Percentiles rank a stretch among this genome's conserved stretches.
Conservation (phyloP, 2,329 filamentous ascomycete genomes). For the Cercospora sp. region DNA sequence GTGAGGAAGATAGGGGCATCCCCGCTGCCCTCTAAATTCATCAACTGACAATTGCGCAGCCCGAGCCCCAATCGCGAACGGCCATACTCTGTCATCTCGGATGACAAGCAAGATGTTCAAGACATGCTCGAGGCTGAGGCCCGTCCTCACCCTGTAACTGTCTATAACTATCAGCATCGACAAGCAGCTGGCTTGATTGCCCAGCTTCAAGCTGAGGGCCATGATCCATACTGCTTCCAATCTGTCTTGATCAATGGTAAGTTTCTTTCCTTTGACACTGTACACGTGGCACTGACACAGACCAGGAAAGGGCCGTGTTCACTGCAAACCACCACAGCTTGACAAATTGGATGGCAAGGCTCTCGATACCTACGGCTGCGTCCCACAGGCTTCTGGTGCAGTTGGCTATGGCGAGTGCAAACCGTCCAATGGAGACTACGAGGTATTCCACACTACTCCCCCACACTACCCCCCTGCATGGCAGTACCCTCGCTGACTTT, state of each 20-base stretch:
- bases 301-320: conserved; percentile 22
- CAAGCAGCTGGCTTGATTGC: conserved; percentile 24
- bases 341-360: conserved; percentile 19
- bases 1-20: not conserved
- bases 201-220: conserved; percentile 25
- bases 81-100: conserved; percentile 24
- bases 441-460: conserved; percentile 7
- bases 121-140: conserved; percentile 28
- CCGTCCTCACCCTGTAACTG: conserved; percentile 18
- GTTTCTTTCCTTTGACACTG: not conserved
- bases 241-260: conserved; percentile 25
- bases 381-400: conserved; percentile 21
- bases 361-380: conserved; percentile 22
- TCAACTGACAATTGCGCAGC: not conserved
- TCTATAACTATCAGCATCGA: conserved; percentile 28
- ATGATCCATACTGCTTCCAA: conserved; percentile 28
- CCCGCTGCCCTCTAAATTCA: not conserved
- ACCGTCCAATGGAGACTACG: conserved; percentile 7
- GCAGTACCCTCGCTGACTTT: not conserved
- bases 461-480: not conserved
- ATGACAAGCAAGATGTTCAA: conserved; percentile 20
- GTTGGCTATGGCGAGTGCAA: conserved; percentile 24
- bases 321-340: conserved; percentile 23
- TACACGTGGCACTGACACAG: not conserved
- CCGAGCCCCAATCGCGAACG: conserved; percentile 21